Evolutionary conservation across 495 filamentous ascomycete species (phyloP).

Genomic region (Clavariopsis aquatica): DNA sequence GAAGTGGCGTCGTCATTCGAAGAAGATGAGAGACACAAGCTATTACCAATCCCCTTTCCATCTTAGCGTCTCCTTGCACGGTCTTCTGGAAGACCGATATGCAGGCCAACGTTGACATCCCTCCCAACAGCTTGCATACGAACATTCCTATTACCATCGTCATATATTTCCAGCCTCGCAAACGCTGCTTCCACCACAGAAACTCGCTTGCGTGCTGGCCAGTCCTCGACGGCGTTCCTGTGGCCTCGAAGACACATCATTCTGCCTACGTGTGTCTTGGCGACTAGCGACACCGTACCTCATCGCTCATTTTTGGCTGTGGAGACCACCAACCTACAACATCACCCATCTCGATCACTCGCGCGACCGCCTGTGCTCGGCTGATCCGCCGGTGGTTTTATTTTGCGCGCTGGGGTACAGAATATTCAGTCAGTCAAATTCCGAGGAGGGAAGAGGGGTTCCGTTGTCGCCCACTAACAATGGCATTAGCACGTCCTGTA

Average conservation of each 20-base stretch:
- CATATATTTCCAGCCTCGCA: conserved; percentile 11
- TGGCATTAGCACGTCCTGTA: background rate
- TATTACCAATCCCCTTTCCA: conserved; percentile 40
- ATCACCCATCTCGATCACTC: conserved; percentile 5
- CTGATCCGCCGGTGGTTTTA: background rate
- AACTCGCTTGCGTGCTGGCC: background rate
- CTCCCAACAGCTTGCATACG: conserved; percentile 14
- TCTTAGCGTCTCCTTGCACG: conserved; percentile 31
- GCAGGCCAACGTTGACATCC: conserved; percentile 33
- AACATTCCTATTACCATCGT: conserved; percentile 13
- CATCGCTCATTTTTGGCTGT: conserved; percentile 32
- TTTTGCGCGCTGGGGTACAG: background rate
- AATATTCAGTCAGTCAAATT: conserved; percentile 13
- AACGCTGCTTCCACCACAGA: background rate
- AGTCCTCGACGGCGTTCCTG: conserved; percentile 1
- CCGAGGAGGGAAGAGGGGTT: conserved; percentile 9
- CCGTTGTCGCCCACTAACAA: conserved; percentile 10
- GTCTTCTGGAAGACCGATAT: conserved; percentile 32
- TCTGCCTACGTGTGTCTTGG: conserved; percentile 38
- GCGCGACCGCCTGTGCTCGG: conserved; percentile 1
- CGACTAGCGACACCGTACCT: conserved; percentile 21
- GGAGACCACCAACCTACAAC: conserved; percentile 6
- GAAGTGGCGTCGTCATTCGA: conserved; percentile 3
- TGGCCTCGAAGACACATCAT: conserved; percentile 28
- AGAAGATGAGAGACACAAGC: conserved; percentile 5